phyloP scores from a whole-genome alignment of 2,329 filamentous ascomycete genomes.

The Pseudopithomyces maydicus region DNA sequence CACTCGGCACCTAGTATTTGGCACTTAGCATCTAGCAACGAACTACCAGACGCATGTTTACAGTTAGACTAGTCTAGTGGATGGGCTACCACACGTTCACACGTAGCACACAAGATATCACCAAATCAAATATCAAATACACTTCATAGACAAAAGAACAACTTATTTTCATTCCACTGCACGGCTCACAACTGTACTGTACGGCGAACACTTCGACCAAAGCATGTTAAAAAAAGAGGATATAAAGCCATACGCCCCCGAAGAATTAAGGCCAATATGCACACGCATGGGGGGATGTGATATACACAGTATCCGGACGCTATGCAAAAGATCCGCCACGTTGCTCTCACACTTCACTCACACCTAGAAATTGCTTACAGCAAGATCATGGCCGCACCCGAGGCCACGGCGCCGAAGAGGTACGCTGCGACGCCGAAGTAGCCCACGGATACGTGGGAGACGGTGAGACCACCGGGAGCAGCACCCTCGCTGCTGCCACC shows the following conservation, averaged over 20 bases:
- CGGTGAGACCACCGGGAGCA: constrained; percentile 50
- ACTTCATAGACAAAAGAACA: neutral
- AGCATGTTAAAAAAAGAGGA: neutral
- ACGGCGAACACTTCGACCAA: neutral
- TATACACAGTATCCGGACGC: neutral
- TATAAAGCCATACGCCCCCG: constrained; percentile 1
- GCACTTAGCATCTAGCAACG: too few relatives aligned
- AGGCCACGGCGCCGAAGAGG: constrained; percentile 54
- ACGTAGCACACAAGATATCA: neutral
- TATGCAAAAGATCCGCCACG: neutral
- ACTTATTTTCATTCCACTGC: neutral
- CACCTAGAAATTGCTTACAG: constrained; percentile 48
- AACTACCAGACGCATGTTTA: too few relatives aligned
- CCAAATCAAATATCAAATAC: neutral
- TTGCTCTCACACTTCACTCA: neutral
- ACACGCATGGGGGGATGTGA: neutral
- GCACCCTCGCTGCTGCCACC: constrained; percentile 24
- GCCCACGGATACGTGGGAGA: constrained; percentile 53
- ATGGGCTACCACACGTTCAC: too few relatives aligned
- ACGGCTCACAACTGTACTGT: neutral
- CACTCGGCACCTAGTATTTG: too few relatives aligned
- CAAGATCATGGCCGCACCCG: constrained; percentile 61
- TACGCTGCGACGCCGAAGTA: constrained; percentile 57
- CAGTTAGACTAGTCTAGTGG: too few relatives aligned
- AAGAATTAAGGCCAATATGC: neutral